phyloP scores from a whole-genome alignment of 371 early-diverging fungal species.

The Rhizopus microsporus region DNA sequence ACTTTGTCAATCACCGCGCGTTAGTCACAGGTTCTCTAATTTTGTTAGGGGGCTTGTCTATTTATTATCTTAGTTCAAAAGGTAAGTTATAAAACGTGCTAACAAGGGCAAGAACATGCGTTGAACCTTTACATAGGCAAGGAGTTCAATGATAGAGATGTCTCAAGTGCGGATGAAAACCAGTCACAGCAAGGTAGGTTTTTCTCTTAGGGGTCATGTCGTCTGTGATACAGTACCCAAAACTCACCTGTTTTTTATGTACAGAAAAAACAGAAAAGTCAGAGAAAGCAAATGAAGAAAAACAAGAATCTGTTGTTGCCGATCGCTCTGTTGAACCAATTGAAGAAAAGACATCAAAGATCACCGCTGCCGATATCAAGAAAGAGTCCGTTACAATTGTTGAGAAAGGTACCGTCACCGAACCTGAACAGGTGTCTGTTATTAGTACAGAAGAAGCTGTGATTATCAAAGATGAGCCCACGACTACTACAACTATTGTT shows the following conservation, averaged over 20 bases:
- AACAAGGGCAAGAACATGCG: too few relatives aligned
- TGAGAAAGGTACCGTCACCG: background rate
- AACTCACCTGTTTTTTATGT: background rate
- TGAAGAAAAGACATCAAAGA: background rate
- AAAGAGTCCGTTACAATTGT: background rate
- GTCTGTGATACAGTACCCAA: background rate
- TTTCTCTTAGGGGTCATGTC: background rate
- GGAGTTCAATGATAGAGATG: background rate
- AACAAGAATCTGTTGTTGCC: background rate
- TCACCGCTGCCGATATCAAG: background rate
- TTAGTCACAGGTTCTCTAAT: conserved; percentile 2
- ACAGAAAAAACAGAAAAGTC: background rate
- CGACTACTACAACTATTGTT: background rate
- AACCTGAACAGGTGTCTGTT: background rate
- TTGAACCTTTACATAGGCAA: background rate
- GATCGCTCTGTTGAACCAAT: background rate
- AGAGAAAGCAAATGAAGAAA: background rate
- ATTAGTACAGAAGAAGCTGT: background rate
- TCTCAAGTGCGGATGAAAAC: conserved; percentile 1
- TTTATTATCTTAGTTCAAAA: conserved; percentile 4
- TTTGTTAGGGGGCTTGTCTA: conserved; percentile 1
- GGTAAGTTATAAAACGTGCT: background rate
- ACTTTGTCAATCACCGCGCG: background rate
- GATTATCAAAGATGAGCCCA: background rate
- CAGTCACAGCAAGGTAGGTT: conserved; percentile 3